Percentiles rank a stretch among this genome's conserved stretches.
phyloP scores from a whole-genome alignment of 2,329 filamentous ascomycete genomes.

The Teratosphaeria epicoccoides region DNA sequence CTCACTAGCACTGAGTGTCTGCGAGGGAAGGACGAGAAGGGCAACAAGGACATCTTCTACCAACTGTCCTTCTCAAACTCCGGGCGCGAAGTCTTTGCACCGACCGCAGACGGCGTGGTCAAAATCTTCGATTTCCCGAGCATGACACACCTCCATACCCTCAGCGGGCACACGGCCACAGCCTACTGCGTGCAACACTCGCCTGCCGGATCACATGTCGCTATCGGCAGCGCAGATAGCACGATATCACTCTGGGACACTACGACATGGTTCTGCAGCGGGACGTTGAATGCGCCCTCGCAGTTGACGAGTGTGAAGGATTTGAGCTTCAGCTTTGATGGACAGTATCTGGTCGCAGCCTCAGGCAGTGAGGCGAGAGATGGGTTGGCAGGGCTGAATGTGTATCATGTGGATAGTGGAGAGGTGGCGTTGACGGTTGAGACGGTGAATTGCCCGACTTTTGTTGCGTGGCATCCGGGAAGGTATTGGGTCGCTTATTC shows the following conservation, averaged over 20 bases:
- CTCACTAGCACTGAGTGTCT: neutral
- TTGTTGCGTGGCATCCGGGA: slow-evolving; percentile 67
- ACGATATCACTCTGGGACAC: slow-evolving; percentile 72
- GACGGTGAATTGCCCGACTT: slow-evolving; percentile 51
- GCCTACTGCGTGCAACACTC: slow-evolving; percentile 60
- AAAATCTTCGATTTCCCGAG: slow-evolving; percentile 60
- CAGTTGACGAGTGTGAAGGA: slow-evolving; percentile 48
- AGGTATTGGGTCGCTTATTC: slow-evolving; percentile 65
- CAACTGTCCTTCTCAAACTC: slow-evolving; percentile 65
- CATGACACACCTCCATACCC: slow-evolving; percentile 43
- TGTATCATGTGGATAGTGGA: slow-evolving; percentile 63
- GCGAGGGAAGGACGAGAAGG: neutral
- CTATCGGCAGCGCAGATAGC: slow-evolving; percentile 65
- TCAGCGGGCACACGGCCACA: slow-evolving; percentile 63
- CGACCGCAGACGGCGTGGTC: slow-evolving; percentile 59
- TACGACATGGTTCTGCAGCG: slow-evolving; percentile 62
- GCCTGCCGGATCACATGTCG: slow-evolving; percentile 59
- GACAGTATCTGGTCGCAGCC: slow-evolving; percentile 62
- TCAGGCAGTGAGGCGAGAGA: slow-evolving; percentile 41
- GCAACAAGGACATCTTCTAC: slow-evolving; percentile 41
- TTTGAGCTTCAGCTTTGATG: slow-evolving; percentile 69
- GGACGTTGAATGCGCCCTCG: slow-evolving; percentile 42
- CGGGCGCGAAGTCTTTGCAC: slow-evolving; percentile 58
- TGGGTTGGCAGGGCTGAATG: slow-evolving; percentile 58
- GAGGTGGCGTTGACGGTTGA: slow-evolving; percentile 64